These are phyloP conservation scores for Lipomyces sp. DNA, from an alignment of 805 yeast genomes.

Conservation along the genomic window DNA sequence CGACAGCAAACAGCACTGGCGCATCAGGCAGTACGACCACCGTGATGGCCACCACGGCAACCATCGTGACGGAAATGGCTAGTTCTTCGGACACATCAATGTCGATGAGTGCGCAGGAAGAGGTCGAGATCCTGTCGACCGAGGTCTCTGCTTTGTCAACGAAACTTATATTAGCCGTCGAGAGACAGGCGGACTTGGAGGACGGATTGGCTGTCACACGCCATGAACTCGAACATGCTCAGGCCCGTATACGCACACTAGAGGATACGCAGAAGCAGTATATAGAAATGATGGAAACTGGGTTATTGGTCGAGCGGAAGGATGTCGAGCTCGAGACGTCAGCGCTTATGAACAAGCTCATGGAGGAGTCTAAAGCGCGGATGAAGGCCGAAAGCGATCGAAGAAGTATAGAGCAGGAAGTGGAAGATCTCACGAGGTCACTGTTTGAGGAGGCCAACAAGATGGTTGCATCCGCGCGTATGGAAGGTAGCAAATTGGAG, in stretches of 20 bases:
- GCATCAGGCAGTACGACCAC: background rate
- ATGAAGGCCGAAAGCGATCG: slow-evolving; percentile 62
- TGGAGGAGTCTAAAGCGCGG: slow-evolving; percentile 45
- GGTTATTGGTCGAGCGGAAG: slow-evolving; percentile 42
- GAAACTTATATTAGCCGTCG: slow-evolving; percentile 40
- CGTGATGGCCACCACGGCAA: background rate
- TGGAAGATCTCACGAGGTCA: slow-evolving; percentile 77
- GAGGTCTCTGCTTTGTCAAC: slow-evolving; percentile 39
- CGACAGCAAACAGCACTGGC: slow-evolving; percentile 17
- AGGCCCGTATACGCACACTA: slow-evolving; percentile 23
- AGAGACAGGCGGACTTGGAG: slow-evolving; percentile 41
- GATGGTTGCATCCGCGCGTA: slow-evolving; percentile 79
- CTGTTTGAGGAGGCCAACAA: slow-evolving; percentile 82
- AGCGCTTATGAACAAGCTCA: slow-evolving; percentile 46
- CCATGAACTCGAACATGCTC: slow-evolving; percentile 27
- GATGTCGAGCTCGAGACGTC: slow-evolving; percentile 41
- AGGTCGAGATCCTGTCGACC: slow-evolving; percentile 27
- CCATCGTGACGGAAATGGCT: slow-evolving; percentile 2
- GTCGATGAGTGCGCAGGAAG: slow-evolving; percentile 24
- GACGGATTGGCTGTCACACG: slow-evolving; percentile 35
- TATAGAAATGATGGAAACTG: slow-evolving; percentile 23
- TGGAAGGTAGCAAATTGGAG: slow-evolving; percentile 63
- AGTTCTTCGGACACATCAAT: slow-evolving; percentile 14
- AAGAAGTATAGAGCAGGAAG: slow-evolving; percentile 66
- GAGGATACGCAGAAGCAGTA: slow-evolving; percentile 26